Percentiles rank a stretch among this genome's conserved stretches.
Conservation (phyloP, 495 filamentous ascomycete species). For the Glonium stellatum region DNA sequence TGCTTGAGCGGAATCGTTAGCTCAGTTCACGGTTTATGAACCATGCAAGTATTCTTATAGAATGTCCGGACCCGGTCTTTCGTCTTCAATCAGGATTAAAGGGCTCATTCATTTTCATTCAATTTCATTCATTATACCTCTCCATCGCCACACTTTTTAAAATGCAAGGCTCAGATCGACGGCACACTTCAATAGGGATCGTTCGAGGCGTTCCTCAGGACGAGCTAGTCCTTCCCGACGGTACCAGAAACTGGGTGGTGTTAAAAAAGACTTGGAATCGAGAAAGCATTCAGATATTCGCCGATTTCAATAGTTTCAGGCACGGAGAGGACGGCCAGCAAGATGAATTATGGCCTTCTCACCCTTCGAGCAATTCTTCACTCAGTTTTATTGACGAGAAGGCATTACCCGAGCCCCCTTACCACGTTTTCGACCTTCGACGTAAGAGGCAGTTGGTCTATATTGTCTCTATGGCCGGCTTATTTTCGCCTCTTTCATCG, state of each 20-base stretch:
- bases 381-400: background rate
- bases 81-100: too few species aligned
- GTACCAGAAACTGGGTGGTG: background rate
- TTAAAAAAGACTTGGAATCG: background rate
- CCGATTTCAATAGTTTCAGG: background rate
- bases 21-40: too few species aligned
- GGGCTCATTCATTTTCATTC: too few species aligned
- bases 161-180: background rate
- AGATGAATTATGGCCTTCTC: background rate
- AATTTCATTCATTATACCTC: background rate
- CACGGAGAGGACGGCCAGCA: background rate
- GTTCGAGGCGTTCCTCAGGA: background rate
- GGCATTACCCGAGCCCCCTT: constrained; percentile 5
- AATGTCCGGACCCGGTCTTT: too few species aligned
- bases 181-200: background rate
- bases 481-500: constrained; percentile 38
- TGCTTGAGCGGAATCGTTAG: too few species aligned
- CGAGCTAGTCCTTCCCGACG: background rate
- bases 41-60: too few species aligned
- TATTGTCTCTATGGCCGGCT: constrained; percentile 37
- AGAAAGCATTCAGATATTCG: background rate
- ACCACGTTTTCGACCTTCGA: constrained; percentile 31
- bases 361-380: too few species aligned
- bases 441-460: constrained; percentile 37
- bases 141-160: background rate